phyloP scores from a whole-genome alignment of 768 basidiomycete genomes.

The Boletellus ananas region DNA sequence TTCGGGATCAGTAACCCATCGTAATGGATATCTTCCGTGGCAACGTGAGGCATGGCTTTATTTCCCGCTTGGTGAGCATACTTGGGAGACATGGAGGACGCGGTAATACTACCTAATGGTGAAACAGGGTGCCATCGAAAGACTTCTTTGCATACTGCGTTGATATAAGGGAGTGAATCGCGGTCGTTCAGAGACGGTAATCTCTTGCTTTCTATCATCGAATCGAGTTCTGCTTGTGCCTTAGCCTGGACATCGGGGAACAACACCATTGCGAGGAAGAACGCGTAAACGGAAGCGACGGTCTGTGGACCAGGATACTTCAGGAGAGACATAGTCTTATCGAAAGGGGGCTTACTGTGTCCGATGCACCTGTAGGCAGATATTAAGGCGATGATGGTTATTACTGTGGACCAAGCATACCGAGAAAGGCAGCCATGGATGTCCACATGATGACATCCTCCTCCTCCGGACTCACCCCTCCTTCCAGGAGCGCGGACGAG shows the following conservation, averaged over 20 bases:
- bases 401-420: background rate
- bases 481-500: constrained; percentile 13
- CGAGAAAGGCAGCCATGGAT: constrained; percentile 6
- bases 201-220: constrained; percentile 18
- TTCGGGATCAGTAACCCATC: constrained; percentile 19
- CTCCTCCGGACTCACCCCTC: constrained; percentile 11
- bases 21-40: constrained; percentile 18
- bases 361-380: constrained; percentile 36
- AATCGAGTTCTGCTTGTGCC: constrained; percentile 24
- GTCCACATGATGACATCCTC: constrained; percentile 22
- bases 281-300: constrained; percentile 15
- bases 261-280: constrained; percentile 25
- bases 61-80: background rate
- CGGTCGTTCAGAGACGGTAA: constrained; percentile 21
- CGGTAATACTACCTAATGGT: constrained; percentile 11
- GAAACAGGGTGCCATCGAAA: constrained; percentile 20
- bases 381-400: background rate
- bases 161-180: constrained; percentile 23
- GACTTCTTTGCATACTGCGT: constrained; percentile 25
- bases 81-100: constrained; percentile 20
- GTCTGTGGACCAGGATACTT: constrained; percentile 1
- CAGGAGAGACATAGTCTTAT: constrained; percentile 27
- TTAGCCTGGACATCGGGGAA: constrained; percentile 23
- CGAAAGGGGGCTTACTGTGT: constrained; percentile 36
- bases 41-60: constrained; percentile 14